Percentiles rank a stretch among this genome's conserved stretches.
phyloP scores from a whole-genome alignment of 2,329 filamentous ascomycete genomes.

The Fusarium euwallaceae region DNA sequence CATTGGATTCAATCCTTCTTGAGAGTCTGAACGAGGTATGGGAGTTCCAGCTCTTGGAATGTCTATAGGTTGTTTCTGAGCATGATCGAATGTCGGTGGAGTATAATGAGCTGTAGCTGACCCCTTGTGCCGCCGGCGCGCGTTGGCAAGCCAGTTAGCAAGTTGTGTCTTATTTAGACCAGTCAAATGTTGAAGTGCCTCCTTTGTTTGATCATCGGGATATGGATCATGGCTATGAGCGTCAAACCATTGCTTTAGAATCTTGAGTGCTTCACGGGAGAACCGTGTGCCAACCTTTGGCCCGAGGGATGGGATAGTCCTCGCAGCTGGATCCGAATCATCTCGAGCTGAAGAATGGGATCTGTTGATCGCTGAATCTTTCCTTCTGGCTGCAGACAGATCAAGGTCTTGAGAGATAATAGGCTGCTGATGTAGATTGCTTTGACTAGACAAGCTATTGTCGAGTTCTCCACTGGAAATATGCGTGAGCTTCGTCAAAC shows the following conservation, averaged over 20 bases:
- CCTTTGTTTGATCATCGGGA: constrained; percentile 85
- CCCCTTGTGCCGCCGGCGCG: constrained; percentile 68
- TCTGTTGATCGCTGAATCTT: neutral
- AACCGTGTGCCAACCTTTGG: constrained; percentile 10
- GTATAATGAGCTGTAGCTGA: neutral
- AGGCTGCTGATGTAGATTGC: too few species aligned
- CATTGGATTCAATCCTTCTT: neutral
- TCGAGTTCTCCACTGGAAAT: neutral
- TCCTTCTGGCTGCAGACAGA: neutral
- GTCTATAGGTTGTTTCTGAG: neutral
- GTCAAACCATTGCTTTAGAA: constrained; percentile 70
- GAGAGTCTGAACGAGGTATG: neutral
- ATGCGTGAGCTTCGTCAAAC: neutral
- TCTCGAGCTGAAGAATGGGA: neutral
- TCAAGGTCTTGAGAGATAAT: neutral
- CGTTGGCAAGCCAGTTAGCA: constrained; percentile 89
- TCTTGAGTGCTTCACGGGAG: neutral
- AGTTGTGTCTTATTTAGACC: constrained; percentile 84
- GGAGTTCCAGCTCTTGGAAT: constrained; percentile 1
- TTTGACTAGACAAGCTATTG: neutral
- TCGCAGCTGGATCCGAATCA: neutral
- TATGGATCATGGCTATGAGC: constrained; percentile 83
- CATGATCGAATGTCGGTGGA: neutral
- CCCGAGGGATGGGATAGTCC: neutral
- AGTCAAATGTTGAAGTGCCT: constrained; percentile 77